phyloP scores from a whole-genome alignment of 176 grass and related monocot genomes.

The Juncus effusus region DNA sequence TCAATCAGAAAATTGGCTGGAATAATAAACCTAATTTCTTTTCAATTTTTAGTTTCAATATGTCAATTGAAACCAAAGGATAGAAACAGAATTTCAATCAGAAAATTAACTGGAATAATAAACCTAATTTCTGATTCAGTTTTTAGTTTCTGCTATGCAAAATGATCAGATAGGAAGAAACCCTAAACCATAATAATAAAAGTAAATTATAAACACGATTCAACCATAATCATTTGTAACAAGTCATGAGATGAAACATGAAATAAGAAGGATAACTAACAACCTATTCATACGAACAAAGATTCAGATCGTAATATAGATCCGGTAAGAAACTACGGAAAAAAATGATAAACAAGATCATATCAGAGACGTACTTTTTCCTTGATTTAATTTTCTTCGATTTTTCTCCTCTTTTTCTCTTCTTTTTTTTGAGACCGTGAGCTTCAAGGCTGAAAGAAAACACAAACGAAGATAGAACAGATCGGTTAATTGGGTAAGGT shows the following conservation, averaged over 20 bases:
- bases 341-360: conserved; percentile 1
- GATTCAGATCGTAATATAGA: neutral
- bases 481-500: neutral
- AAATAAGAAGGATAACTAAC: neutral
- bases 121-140: neutral
- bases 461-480: neutral
- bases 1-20: neutral
- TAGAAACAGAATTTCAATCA: neutral
- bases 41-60: neutral
- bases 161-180: neutral
- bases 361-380: conserved; percentile 12
- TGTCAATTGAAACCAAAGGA: neutral
- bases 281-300: neutral
- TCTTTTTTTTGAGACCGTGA: neutral
- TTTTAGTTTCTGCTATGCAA: neutral
- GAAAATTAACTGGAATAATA: neutral
- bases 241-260: neutral
- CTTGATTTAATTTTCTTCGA: neutral
- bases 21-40: neutral
- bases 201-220: neutral
- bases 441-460: neutral
- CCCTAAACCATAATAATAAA: neutral
- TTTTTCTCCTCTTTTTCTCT: neutral
- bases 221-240: neutral
- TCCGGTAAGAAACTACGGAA: neutral